phyloP scores from a whole-genome alignment of 2,329 filamentous ascomycete genomes.

The Stemphylium lycopersici region DNA sequence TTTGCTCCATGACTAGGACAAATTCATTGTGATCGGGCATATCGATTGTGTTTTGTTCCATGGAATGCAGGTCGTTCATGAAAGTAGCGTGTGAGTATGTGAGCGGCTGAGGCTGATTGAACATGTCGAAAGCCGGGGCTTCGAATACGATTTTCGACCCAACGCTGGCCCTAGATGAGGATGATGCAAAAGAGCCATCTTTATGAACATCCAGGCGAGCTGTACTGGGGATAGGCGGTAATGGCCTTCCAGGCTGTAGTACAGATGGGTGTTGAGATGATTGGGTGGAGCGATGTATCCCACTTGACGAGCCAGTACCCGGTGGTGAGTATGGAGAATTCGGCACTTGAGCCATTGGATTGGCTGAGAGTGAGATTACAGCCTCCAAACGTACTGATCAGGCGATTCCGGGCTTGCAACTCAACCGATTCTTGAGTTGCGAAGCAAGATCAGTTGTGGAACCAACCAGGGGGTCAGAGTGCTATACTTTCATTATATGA shows the following conservation, averaged over 20 bases:
- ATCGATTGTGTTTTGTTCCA: background rate
- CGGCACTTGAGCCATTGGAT: background rate
- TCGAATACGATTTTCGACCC: background rate
- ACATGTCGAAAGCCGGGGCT: background rate
- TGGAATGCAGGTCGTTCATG: background rate
- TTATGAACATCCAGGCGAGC: background rate
- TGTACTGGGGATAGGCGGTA: background rate
- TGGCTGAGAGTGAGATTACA: background rate
- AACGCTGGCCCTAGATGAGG: background rate
- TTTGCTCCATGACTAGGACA: background rate
- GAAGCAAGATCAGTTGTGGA: background rate
- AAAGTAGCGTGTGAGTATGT: background rate
- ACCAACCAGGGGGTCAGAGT: background rate
- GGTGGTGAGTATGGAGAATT: background rate
- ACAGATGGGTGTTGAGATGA: background rate
- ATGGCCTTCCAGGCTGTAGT: background rate
- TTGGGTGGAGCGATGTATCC: background rate
- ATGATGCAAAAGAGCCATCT: background rate
- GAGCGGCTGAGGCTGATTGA: background rate
- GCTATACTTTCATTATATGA: background rate
- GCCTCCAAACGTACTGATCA: background rate
- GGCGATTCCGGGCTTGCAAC: background rate
- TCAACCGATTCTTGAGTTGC: background rate
- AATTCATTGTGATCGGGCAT: slow-evolving; percentile 9
- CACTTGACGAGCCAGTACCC: background rate